Evolutionary conservation across 768 basidiomycete species (phyloP), one percentile per base, ranked within the genome.

Genomic region (Pleurotus sapidus): DNA sequence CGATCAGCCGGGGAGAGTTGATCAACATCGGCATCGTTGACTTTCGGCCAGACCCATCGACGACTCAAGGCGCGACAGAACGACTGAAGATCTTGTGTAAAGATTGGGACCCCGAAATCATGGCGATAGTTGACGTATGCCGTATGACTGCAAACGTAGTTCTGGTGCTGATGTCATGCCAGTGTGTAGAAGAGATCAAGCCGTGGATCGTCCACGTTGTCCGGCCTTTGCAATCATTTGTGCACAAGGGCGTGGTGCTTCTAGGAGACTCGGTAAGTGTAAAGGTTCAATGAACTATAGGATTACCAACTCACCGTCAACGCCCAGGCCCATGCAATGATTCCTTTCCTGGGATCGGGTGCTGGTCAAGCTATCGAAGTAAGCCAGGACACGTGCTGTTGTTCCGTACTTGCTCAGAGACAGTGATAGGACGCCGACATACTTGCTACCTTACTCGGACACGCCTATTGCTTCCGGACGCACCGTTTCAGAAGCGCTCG

Each of bases 331-430:
- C 53, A 55, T n/a, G 53, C 38, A 8, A 55, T 55, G 53, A 11
- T 30, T n/a, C 53, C 53, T 5, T 55, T 37, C 25, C 53, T 40
- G 17, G 53, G 53, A 24, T 55, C 53, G 18, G 53, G 53, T 40
- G 53, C 38, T 4, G 53, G 53, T 8, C 38, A 55, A 45, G 34
- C 38, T 5, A 55, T 55, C 14, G 53, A 55, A 24, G 53, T 55
- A n/a, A 9, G 30, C 15, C 34, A 7, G n/a, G n/a, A 18, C 30
- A 17, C 17, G 20, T 6, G 14, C 20, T 3, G 20, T n/a, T 18
- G 7, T 8, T 9, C 11, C 15, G 24, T 8, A 49, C 24, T 8
- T 49, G 17, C 12, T 30, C 38, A 34, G 11, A 34, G 30, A 34
- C 8, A 34, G 9, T 34, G 2, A 15, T 24, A 49, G 48, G 48